Evolutionary conservation across 75 land plant species (phyloP), one percentile per base, ranked within the genome.

Genomic region (Azolla pinnata): DNA sequence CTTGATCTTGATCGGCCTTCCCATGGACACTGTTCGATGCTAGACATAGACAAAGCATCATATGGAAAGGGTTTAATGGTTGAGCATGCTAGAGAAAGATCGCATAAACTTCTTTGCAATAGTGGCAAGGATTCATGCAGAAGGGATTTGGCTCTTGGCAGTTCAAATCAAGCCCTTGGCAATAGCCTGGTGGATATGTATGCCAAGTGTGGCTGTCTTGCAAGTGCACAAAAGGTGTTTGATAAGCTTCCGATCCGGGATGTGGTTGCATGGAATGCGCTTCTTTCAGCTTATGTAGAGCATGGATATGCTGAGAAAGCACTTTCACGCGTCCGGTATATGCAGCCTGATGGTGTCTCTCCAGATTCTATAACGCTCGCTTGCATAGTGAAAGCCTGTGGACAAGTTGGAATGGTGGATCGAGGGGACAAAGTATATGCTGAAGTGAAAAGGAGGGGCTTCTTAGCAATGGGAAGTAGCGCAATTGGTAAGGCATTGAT

Each of bases 401-500:
- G 59, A 8, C 21, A 47, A 1, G 9, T 71, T 18, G 79, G 79
- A 47, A 29, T 23, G 31, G 0, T 51, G 42, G 44, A 19, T 0
- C 21, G 34, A 26, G 79, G 67, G 4, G 63, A 51, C 52, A 44
- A 40, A 23, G 21, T 66, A 8, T 68, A 65, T 49, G 73, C 63
- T 25, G 44, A 34, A 18, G 49, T 60, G 81, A 16, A 29, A 44
- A 40, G 46, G 29, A 62, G 56, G 44, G 81, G 71, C 53, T 51
- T 68, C 4, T 3, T 46, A 2, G 12, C n/a, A 46, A n/a, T n/a
- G n/a, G n/a, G 49, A 46, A 46, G 49, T 18, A 4, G 23, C 17
- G 17, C 21, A 18, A 14, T 46, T 46, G 72, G 60, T 0, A 78
- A 75, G 64, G 71, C 81, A 8, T 66, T 81, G 80, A 73, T 82